Evolutionary conservation across 2,329 filamentous ascomycete genomes (phyloP).

Genomic region (Bretziella fagacearum): DNA sequence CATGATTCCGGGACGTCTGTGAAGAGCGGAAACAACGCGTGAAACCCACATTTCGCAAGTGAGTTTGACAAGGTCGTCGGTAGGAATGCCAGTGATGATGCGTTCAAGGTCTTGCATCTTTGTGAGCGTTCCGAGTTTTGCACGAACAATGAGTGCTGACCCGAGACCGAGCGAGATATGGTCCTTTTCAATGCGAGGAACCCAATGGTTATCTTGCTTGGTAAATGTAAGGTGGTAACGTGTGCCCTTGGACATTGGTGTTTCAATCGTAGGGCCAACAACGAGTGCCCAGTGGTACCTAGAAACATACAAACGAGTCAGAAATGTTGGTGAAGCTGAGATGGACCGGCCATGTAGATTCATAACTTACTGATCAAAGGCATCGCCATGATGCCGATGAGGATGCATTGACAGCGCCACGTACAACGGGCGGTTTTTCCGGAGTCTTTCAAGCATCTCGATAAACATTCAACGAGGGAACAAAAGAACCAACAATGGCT

Average conservation of each 20-base stretch:
- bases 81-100: constrained; percentile 9
- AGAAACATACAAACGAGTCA: not conserved
- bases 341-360: not conserved
- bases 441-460: constrained; percentile 5
- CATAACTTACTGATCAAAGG: constrained; percentile 9
- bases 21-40: constrained; percentile 8
- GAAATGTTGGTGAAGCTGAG: not conserved
- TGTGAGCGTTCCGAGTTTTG: constrained; percentile 10
- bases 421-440: constrained; percentile 9
- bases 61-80: constrained; percentile 7
- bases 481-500: not conserved
- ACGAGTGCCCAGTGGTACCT: constrained; percentile 14
- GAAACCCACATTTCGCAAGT: constrained; percentile 13
- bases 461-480: too few relatives aligned
- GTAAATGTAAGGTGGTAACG: constrained; percentile 11
- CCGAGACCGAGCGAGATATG: constrained; percentile 11
- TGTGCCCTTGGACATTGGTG: constrained; percentile 12
- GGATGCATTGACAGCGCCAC: constrained; percentile 14
- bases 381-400: constrained; percentile 7
- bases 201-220: constrained; percentile 3
- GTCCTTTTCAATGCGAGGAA: constrained; percentile 12
- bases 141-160: constrained; percentile 8
- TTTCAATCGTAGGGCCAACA: constrained; percentile 11
- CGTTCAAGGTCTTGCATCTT: constrained; percentile 12
- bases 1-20: constrained; percentile 4